Evolutionary conservation across 371 early-diverging fungal species (phyloP).

Genomic region (Circinella minor): DNA sequence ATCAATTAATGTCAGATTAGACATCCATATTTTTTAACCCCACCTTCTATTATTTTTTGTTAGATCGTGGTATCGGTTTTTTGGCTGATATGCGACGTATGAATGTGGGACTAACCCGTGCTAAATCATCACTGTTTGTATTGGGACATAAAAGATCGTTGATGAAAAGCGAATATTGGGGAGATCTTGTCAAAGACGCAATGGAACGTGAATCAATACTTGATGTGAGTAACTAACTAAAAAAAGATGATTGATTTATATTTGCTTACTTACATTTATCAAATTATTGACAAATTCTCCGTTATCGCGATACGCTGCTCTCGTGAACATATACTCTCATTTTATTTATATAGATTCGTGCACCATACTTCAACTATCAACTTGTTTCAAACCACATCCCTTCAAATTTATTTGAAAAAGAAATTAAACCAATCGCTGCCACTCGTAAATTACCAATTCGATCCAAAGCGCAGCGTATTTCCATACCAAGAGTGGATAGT

Average conservation of each 20-base stretch:
- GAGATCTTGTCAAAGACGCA: conserved; percentile 65
- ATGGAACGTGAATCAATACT: conserved; percentile 46
- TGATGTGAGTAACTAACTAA: conserved; percentile 39
- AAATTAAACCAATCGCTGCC: not conserved
- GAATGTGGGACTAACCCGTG: conserved; percentile 97
- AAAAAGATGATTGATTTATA: too few relatives aligned
- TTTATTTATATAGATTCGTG: conserved; percentile 2
- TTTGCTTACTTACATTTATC: too few relatives aligned
- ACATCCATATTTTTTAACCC: not conserved
- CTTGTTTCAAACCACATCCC: conserved; percentile 13
- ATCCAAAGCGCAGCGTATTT: conserved; percentile 5
- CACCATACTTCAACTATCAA: conserved; percentile 30
- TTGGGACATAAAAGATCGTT: conserved; percentile 80
- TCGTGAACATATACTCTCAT: too few relatives aligned
- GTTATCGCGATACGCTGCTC: too few relatives aligned
- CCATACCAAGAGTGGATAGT: conserved; percentile 5
- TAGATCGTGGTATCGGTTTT: conserved; percentile 85
- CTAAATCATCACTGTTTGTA: conserved; percentile 88
- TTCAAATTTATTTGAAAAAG: conserved; percentile 28
- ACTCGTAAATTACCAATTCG: not conserved
- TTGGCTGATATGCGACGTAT: conserved; percentile 87
- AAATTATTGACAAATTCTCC: too few relatives aligned
- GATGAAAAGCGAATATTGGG: conserved; percentile 69
- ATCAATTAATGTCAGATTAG: too few relatives aligned
- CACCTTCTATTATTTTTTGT: conserved; percentile 10